Base-by-base conservation (phyloP, 2,329 filamentous ascomycete species). In the Lasiodiplodia gonubiensis region DNA sequence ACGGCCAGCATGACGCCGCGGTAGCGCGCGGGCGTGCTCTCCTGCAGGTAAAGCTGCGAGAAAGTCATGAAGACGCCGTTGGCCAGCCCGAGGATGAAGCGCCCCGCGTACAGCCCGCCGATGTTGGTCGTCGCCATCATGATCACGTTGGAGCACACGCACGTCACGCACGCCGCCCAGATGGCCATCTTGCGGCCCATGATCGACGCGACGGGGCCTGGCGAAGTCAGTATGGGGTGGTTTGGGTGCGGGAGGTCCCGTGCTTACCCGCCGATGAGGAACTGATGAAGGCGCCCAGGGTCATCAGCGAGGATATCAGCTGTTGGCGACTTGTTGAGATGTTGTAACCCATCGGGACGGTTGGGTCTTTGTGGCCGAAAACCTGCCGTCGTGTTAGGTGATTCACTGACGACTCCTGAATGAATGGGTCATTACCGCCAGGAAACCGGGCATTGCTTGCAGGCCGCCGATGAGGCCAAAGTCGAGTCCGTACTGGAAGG, bases 51-150 rank as follows among this genome's bases (percentile, higher is more conserved):
- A 0, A 85, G 74, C 69, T 85, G 83, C 0, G 81, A 80, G 70
- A 84, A 87, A 3, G 85, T 87, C 84, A 87, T 86, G 73, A 86
- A 83, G 74, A 85, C 82, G 2, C 75, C 75, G 59, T 77, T 77
- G 7, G 85, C 84, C 23, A 88, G 69, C 3, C 86, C 86, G 65
- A 87, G 85, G n/a, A 88, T 73, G 5, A 88, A 76, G 12, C 86
- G 80, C 5, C 84, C 86, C 25, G 81, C 80, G 64, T 88, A 88
- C 3, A 88, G 79, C 0, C 81, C 84, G 4, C 80, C 82, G 35
- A 88, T 83, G 66, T 77, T 77, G 4, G 80, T 82, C 0, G 84
- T 86, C 1, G 81, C 78, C 84, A 88, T 87, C 86, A 88, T 87
- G 69, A 87, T 78, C 2, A 74, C 68, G 52, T 76, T 76, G 1